Conservation (phyloP, 257 asterid genomes). For the Capsicum baccatum region DNA sequence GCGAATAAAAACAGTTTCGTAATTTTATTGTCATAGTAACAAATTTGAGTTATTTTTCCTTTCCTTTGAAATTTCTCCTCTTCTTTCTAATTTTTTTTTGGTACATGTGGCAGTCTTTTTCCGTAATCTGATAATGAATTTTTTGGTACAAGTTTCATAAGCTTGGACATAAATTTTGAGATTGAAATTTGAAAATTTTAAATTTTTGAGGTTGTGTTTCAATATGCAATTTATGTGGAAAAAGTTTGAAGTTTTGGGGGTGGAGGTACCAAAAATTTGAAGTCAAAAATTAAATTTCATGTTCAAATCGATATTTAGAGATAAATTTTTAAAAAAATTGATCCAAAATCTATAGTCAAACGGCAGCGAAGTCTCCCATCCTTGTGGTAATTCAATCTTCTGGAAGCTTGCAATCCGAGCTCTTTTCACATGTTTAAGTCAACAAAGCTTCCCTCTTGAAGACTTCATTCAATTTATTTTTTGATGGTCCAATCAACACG, state of each 20-base stretch:
- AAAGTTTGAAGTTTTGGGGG: no score
- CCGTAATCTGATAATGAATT: not conserved
- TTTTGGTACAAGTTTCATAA: not conserved
- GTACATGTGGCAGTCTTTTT: not conserved
- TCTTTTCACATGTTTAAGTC: constrained; percentile 16
- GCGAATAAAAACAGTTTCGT: not conserved
- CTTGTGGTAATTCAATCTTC: not conserved
- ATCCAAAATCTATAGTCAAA: no score
- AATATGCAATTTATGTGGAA: no score
- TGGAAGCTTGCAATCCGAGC: not conserved
- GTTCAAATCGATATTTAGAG: no score
- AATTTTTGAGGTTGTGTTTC: no score
- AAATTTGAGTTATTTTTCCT: not conserved
- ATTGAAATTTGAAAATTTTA: no score
- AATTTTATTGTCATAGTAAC: not conserved
- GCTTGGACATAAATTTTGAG: no score
- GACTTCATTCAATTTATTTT: not conserved
- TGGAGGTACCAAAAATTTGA: no score
- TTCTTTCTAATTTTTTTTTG: not conserved
- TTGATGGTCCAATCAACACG: not conserved
- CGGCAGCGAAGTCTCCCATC: not conserved
- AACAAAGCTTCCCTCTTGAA: not conserved
- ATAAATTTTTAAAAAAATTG: no score
- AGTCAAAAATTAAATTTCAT: no score
- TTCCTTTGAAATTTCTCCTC: not conserved